Evolutionary conservation across 441 rosid genomes (phyloP).

Genomic region (Eutrema salsugineum): DNA sequence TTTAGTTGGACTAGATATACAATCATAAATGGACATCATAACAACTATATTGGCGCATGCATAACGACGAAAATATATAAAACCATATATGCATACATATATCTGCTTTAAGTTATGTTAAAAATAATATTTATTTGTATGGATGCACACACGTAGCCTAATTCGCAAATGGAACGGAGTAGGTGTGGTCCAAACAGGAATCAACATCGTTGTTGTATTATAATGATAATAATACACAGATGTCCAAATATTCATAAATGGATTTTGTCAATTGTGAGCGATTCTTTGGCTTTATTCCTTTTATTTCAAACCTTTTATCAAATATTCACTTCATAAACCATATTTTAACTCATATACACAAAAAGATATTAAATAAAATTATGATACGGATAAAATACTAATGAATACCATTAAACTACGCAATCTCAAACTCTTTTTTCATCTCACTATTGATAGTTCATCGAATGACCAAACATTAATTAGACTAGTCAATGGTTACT

Average conservation of each 20-base stretch:
- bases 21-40: slow-evolving; percentile 3
- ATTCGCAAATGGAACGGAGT: neutral
- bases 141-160: slow-evolving; percentile 9
- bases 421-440: neutral
- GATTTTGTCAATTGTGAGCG: neutral
- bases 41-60: slow-evolving; percentile 12
- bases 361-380: neutral
- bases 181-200: slow-evolving; percentile 31
- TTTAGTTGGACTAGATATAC: neutral
- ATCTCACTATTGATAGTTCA: neutral
- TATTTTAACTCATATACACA: neutral
- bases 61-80: neutral
- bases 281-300: neutral
- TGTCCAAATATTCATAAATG: slow-evolving; percentile 28
- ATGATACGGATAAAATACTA: neutral
- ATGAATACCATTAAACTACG: neutral
- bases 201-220: slow-evolving; percentile 29
- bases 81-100: neutral
- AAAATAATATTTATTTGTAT: neutral
- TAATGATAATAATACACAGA: neutral
- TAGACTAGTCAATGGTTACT: too few relatives aligned
- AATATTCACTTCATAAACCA: neutral
- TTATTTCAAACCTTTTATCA: neutral
- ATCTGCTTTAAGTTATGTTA: neutral
- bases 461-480: neutral